Evolutionary conservation across 495 filamentous ascomycete species (phyloP), one percentile per base, ranked within the genome.

Genomic region (Tuber umbilicatum): DNA sequence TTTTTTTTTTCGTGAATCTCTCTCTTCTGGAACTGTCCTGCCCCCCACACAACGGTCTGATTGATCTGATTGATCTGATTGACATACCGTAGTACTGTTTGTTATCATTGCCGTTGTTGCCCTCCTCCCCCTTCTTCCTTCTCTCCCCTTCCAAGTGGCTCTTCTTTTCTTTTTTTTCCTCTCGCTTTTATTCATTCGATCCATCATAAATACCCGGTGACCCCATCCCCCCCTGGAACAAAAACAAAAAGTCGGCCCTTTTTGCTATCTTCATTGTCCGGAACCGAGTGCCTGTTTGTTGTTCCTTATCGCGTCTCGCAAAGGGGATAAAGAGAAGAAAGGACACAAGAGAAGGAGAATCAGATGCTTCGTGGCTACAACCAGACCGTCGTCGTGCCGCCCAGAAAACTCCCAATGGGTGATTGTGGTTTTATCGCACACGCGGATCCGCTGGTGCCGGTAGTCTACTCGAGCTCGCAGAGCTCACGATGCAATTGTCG

Each of bases 401-500:
- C 77, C 12, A 70, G 75, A 68, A 78, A 76, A 21, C 76, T 79
- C 27, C 77, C 77, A 50, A 79, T 76, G 27, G 77, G 77, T 12
- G 77, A 79, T 31, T 79, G 77, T 10, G 77, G 77, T 40, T 79
- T 79, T 23, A 72, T 79, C 17, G 72, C 72, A 38, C 67, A 74
- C 71, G 45, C 68, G 7, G 76, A 78, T 41, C 43, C 77, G 37
- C 38, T 71, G 9, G 71, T 70, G n/a, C 75, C 77, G 7, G 73
- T 74, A n/a, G 50, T 17, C 68, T 74, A 77, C 68, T 69, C 73
- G 45, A 31, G 45, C 5, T 19, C 76, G 14, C 75, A 78, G 64
- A 74, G 71, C 31, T 69, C 78, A 31, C 72, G 77, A 38, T 79
- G 77, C 41, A 75, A 79, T 40, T 79, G 77, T 64, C 77, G 77